These are phyloP conservation scores for Solanum ahanhuiri DNA, from an alignment of 257 asterid genomes.

Conservation along the genomic window DNA sequence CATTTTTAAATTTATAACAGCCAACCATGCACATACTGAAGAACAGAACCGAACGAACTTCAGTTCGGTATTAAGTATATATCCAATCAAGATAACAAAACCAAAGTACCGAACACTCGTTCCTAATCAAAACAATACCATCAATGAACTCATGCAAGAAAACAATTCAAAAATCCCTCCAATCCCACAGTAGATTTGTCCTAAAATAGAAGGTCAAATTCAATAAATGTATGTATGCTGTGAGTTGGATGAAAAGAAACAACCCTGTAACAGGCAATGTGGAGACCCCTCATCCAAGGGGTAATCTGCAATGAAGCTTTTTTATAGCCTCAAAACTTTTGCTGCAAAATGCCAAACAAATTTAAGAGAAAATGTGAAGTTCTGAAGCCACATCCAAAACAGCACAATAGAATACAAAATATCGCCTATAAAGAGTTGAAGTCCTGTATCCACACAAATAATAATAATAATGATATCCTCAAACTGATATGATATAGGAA, in stretches of 20 bases:
- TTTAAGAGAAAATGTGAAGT: background rate
- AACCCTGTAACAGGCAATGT: background rate
- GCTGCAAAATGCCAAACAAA: background rate
- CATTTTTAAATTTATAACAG: background rate
- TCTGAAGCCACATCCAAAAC: background rate
- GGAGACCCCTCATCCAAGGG: background rate
- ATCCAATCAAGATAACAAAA: background rate
- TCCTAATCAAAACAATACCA: background rate
- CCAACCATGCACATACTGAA: background rate
- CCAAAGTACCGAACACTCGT: background rate
- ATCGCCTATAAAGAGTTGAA: background rate
- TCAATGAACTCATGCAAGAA: background rate
- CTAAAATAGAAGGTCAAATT: background rate
- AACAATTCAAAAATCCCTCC: background rate
- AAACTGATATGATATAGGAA: constrained; percentile 18
- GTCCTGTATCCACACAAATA: constrained; percentile 2
- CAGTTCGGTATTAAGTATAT: background rate
- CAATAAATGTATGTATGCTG: background rate
- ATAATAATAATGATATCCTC: constrained; percentile 5
- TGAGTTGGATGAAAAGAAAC: background rate
- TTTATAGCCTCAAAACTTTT: background rate
- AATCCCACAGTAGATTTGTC: background rate
- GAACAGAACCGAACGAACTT: background rate
- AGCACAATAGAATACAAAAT: background rate
- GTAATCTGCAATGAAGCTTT: background rate